These are phyloP conservation scores for Letharia lupina DNA, from an alignment of 495 filamentous ascomycete genomes.

Conservation along the genomic window DNA sequence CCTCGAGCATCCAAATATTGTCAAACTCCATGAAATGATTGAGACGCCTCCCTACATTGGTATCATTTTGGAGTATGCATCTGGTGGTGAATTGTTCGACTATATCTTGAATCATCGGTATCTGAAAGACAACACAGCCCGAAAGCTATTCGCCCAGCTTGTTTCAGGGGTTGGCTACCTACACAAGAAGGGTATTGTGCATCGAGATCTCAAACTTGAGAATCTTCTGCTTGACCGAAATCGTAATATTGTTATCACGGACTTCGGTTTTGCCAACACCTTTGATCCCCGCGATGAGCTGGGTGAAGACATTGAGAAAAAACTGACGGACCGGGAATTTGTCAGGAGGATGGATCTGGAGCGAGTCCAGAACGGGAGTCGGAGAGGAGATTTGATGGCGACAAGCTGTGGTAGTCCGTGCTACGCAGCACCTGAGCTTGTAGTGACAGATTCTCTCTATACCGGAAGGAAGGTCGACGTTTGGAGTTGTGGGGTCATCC, in stretches of 20 bases:
- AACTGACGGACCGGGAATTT: conserved; percentile 73
- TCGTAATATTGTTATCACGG: conserved; percentile 97
- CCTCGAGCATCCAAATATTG: conserved; percentile 91
- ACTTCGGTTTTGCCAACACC: conserved; percentile 98
- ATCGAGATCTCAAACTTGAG: conserved; percentile 94
- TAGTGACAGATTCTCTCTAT: conserved; percentile 95
- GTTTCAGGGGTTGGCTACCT: conserved; percentile 96
- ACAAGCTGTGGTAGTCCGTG: conserved; percentile 59
- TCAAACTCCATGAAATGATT: conserved; percentile 95
- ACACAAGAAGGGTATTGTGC: conserved; percentile 98
- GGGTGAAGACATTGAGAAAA: conserved; percentile 81
- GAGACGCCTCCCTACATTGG: conserved; percentile 94
- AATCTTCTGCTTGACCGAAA: conserved; percentile 94
- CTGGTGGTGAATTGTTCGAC: conserved; percentile 95
- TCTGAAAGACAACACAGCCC: conserved; percentile 83
- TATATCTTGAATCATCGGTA: conserved; percentile 96
- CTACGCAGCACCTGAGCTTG: conserved; percentile 94
- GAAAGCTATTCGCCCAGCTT: conserved; percentile 88
- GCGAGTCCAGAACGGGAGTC: conserved; percentile 70
- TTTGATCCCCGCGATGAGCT: conserved; percentile 87
- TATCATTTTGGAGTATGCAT: conserved; percentile 97
- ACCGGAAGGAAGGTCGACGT: conserved; percentile 97
- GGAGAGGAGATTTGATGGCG: conserved; percentile 57
- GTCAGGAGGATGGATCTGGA: conserved; percentile 73
- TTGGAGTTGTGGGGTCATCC: conserved; percentile 97